phyloP scores from a whole-genome alignment of 1,139 yeast genomes.

The Saccharomyces hybrid region DNA sequence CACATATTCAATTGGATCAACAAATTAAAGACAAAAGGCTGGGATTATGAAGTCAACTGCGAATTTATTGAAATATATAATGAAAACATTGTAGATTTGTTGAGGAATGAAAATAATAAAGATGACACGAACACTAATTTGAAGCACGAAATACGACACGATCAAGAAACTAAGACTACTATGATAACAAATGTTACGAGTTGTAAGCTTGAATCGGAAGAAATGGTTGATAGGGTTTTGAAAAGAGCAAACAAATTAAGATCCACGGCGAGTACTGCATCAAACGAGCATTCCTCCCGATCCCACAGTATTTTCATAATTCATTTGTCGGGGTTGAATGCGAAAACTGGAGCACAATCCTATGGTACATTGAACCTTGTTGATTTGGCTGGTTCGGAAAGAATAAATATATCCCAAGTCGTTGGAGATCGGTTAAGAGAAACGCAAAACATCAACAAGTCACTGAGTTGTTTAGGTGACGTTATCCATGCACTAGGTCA shows the following conservation, averaged over 20 bases:
- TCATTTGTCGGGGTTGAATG: constrained; percentile 49
- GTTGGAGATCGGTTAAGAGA: constrained; percentile 77
- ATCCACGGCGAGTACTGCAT: constrained; percentile 73
- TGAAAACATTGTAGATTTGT: constrained; percentile 66
- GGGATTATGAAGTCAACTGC: constrained; percentile 61
- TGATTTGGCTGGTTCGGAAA: constrained; percentile 86
- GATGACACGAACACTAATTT: constrained; percentile 26
- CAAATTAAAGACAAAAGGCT: constrained; percentile 46
- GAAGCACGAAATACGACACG: constrained; percentile 71
- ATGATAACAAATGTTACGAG: constrained; percentile 53
- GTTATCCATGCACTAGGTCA: constrained; percentile 70
- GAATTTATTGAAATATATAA: constrained; percentile 88
- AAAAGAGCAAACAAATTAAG: constrained; percentile 52
- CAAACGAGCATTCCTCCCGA: constrained; percentile 72
- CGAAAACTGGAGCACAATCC: constrained; percentile 42
- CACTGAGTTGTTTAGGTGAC: constrained; percentile 83
- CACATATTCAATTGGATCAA: constrained; percentile 62
- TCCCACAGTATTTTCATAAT: constrained; percentile 70
- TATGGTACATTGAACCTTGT: constrained; percentile 65
- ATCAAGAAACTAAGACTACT: constrained; percentile 46
- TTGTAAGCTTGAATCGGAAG: constrained; percentile 41
- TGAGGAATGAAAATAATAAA: constrained; percentile 31
- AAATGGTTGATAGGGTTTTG: constrained; percentile 47
- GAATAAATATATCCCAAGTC: constrained; percentile 68
- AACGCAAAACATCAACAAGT: constrained; percentile 84